Evolutionary conservation across 306 rosid species (phyloP).

Genomic region (Dalbergia cultrata): DNA sequence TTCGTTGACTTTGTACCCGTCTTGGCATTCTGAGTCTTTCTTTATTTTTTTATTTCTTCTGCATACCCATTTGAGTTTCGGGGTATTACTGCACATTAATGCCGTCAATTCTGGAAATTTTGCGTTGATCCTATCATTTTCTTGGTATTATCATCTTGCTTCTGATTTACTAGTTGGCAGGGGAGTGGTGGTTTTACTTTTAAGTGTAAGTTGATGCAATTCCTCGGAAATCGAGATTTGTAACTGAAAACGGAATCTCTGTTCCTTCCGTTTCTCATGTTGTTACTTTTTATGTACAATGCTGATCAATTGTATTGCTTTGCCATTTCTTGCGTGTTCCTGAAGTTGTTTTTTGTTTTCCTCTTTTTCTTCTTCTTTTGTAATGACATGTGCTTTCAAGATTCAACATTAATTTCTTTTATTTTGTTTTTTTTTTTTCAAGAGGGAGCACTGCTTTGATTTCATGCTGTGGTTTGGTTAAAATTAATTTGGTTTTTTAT

Average conservation of each 20-base stretch:
- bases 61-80: background rate
- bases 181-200: constrained; percentile 3
- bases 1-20: constrained; percentile 9
- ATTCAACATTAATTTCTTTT: constrained; percentile 1
- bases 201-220: constrained; percentile 23
- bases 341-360: constrained; percentile 27
- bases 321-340: constrained; percentile 40
- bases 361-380: background rate
- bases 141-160: background rate
- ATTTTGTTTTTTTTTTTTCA: background rate
- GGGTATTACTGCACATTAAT: background rate
- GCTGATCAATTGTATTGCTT: background rate
- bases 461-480: background rate
- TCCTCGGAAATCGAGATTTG: constrained; percentile 18
- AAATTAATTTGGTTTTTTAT: constrained; percentile 9
- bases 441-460: background rate
- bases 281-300: constrained; percentile 22
- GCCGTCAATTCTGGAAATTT: constrained; percentile 8
- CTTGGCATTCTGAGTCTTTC: background rate
- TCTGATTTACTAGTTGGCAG: background rate
- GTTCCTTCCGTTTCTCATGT: constrained; percentile 2
- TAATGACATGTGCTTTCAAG: constrained; percentile 25
- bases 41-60: background rate
- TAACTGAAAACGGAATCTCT: background rate
- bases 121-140: background rate